Evolutionary conservation across 2,329 filamentous ascomycete species (phyloP).

Genomic region (Coniochaeta sp.): DNA sequence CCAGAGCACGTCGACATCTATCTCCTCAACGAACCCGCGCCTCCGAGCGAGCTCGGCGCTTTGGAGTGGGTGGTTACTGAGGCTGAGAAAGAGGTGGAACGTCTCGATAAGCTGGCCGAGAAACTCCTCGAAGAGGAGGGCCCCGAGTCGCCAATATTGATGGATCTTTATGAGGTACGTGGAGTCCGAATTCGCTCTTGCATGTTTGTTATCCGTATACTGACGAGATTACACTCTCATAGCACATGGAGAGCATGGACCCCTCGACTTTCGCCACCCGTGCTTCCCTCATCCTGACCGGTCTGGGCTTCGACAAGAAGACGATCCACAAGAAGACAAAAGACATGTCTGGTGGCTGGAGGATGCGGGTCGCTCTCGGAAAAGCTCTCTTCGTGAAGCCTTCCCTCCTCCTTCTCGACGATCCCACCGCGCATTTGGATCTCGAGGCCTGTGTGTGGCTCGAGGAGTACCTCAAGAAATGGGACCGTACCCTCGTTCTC

Average conservation of each 20-base stretch:
- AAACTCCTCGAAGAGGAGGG: conserved; percentile 86
- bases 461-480: conserved; percentile 99
- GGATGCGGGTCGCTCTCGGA: conserved; percentile 96
- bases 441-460: conserved; percentile 99
- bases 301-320: conserved; percentile 97
- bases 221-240: background rate
- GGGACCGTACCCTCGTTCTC: conserved; percentile 92
- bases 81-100: conserved; percentile 86
- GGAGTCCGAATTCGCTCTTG: background rate
- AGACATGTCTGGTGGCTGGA: conserved; percentile 99
- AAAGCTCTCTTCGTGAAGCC: conserved; percentile 99
- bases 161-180: conserved; percentile 92
- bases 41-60: conserved; percentile 79
- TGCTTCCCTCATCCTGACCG: conserved; percentile 91
- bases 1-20: conserved; percentile 98
- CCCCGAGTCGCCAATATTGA: conserved; percentile 80
- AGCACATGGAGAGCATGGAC: conserved; percentile 97
- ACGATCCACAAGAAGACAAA: conserved; percentile 99
- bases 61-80: conserved; percentile 96
- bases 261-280: conserved; percentile 94
- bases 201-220: background rate
- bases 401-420: conserved; percentile 88
- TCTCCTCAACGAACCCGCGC: conserved; percentile 93
- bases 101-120: conserved; percentile 83
- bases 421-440: conserved; percentile 98